Percentiles rank a stretch among this genome's conserved stretches.
Evolutionary conservation across 331 rosid genomes (phyloP).

Genomic region (Dryas integrifolia): DNA sequence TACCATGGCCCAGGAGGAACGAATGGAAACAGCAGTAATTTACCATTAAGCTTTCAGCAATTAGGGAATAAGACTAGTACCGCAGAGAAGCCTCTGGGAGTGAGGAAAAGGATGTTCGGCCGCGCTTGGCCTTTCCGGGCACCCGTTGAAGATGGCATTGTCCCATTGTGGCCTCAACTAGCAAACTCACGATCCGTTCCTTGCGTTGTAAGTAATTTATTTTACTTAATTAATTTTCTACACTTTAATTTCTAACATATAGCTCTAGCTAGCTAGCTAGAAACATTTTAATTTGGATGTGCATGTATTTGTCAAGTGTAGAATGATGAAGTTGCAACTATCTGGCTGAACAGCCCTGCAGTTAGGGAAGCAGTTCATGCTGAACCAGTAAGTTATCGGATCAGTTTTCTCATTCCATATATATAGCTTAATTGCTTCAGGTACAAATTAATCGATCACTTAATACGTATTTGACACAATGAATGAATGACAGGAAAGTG

Average conservation of each 20-base stretch:
- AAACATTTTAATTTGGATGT: no score
- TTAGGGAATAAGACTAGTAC: conserved; percentile 30
- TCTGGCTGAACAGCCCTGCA: conserved; percentile 42
- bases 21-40: background rate
- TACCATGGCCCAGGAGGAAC: conserved; percentile 26
- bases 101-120: conserved; percentile 51
- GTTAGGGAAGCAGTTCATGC: conserved; percentile 55
- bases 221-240: background rate
- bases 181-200: conserved; percentile 12
- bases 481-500: conserved; percentile 30
- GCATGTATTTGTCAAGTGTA: background rate
- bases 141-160: conserved; percentile 38
- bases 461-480: background rate
- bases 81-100: conserved; percentile 30
- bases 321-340: conserved; percentile 44
- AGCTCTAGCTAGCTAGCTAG: background rate
- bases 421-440: no score
- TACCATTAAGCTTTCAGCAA: conserved; percentile 44
- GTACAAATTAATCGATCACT: no score
- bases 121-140: conserved; percentile 54
- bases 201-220: conserved; percentile 33
- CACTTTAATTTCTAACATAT: background rate
- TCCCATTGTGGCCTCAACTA: conserved; percentile 44
- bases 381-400: conserved; percentile 25
- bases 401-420: no score